Evolutionary conservation across 2,329 filamentous ascomycete species (phyloP).

Genomic region (Clarireedia monteithiana): DNA sequence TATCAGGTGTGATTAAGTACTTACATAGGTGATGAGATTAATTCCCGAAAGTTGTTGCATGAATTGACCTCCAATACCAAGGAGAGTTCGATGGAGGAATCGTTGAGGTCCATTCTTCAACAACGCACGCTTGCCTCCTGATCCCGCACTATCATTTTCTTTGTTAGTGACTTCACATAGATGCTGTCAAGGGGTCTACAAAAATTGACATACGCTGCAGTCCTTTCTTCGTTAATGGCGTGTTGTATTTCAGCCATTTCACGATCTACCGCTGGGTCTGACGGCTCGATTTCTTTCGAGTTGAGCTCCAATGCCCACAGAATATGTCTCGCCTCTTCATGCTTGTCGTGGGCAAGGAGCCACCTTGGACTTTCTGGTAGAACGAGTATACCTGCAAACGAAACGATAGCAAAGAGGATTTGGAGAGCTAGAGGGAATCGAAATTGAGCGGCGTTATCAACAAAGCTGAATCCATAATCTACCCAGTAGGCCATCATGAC

Average conservation of each 20-base stretch:
- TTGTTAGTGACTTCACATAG: too few species aligned
- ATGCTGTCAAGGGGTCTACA: too few species aligned
- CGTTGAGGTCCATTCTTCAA: conserved; percentile 44
- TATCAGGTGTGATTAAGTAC: not conserved
- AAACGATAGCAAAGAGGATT: conserved; percentile 50
- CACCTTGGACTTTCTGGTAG: conserved; percentile 45
- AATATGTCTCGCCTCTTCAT: conserved; percentile 37
- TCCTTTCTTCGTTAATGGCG: conserved; percentile 51
- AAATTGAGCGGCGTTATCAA: conserved; percentile 43
- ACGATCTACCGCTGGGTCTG: conserved; percentile 46
- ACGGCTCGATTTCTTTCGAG: conserved; percentile 31
- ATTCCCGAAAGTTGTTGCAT: conserved; percentile 43
- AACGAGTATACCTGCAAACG: conserved; percentile 44
- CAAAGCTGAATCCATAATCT: conserved; percentile 49
- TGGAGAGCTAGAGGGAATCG: conserved; percentile 54
- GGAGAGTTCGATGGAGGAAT: conserved; percentile 43
- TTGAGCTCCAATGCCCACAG: conserved; percentile 32
- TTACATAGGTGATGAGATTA: conserved; percentile 35
- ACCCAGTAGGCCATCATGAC: conserved; percentile 43
- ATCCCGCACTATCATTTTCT: not conserved
- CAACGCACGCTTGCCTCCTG: conserved; percentile 33
- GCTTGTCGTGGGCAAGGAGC: conserved; percentile 37
- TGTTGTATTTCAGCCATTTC: conserved; percentile 47
- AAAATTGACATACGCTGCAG: not conserved
- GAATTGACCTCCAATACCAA: conserved; percentile 42